phyloP scores from a whole-genome alignment of 2,329 filamentous ascomycete genomes.

The Apiospora koreana region DNA sequence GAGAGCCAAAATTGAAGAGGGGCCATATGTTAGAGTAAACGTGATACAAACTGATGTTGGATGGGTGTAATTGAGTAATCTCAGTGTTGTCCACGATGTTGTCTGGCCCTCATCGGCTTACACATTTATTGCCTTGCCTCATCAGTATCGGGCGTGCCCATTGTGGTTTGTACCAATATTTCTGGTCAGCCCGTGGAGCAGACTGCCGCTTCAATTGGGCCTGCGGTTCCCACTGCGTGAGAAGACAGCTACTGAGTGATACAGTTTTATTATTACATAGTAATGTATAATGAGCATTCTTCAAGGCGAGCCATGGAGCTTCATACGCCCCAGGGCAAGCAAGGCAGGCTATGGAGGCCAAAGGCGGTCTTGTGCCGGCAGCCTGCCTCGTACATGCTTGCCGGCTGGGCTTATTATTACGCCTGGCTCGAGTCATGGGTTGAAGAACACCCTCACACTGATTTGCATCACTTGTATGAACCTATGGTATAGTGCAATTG shows the following conservation, averaged over 20 bases:
- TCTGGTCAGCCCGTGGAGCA: not conserved
- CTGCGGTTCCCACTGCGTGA: not conserved
- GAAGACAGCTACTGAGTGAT: not conserved
- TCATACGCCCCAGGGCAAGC: not conserved
- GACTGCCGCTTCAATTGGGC: not conserved
- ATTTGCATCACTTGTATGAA: no score
- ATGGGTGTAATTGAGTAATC: not conserved
- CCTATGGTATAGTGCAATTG: not conserved
- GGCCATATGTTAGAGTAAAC: no score
- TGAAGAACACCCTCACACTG: not conserved
- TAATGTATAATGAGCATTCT: not conserved
- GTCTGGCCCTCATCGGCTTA: no score
- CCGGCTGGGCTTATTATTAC: not conserved
- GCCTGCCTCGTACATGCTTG: not conserved
- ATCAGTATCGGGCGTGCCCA: not conserved
- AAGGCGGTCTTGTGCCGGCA: not conserved
- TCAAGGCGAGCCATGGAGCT: not conserved
- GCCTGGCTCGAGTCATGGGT: not conserved
- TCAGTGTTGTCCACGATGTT: not conserved
- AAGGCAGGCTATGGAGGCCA: not conserved
- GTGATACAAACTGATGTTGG: not conserved
- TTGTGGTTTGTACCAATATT: not conserved
- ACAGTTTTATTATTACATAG: not conserved
- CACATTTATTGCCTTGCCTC: not conserved
- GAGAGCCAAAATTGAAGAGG: not conserved